Evolutionary conservation across 208 protist species (phyloP), one percentile per base, ranked within the genome.

Genomic region (Novymonas esmeraldas): DNA sequence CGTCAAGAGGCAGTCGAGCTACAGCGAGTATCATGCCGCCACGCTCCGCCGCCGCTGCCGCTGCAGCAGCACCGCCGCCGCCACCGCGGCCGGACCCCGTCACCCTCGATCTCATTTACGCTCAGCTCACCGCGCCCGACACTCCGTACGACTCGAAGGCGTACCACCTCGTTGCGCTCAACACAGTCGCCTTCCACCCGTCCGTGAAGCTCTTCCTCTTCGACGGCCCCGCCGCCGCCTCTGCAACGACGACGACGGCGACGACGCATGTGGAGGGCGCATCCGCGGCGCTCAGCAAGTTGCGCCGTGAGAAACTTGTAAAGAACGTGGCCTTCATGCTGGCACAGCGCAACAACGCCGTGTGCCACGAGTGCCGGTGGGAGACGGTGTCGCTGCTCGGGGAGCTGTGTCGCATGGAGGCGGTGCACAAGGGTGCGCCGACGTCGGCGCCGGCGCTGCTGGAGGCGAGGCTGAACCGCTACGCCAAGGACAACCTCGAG

Each of bases 131-230:
- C 10, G 67, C 68, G 18, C 36, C 39, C 22, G 70, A 78, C 44
- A 70, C 73, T 10, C 36, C 65, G 18, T 68, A 82, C 62, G 73
- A 90, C 46, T 63, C 78, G 28, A 83, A 86, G 48, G 81, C 89
- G 22, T 92, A 95, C 73, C 76, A 89, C 73, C 72, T 92, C 33
- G 82, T 94, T 16, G 89, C 89, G 2, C 81, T 94, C 69, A 84
- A 77, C 75, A 90, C 82, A 16, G 81, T 94, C 18, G 84, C 82
- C 63, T 94, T 94, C 62, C 84, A 94, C 61, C 78, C 85, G 11
- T 83, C 71, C 38, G 89, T 94, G n/a, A 94, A 94, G 59, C 84
- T 92, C 6, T 92, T 84, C 64, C 72, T 91, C 29, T 94, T 81
- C 66, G 85, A 94, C 36, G 69, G 84, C 26, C 38, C 72, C 0